Percentiles rank a stretch among this genome's conserved stretches.
Evolutionary conservation across 192 early-diverging fungal species (phyloP).

Genomic region (Coemansia sp.): DNA sequence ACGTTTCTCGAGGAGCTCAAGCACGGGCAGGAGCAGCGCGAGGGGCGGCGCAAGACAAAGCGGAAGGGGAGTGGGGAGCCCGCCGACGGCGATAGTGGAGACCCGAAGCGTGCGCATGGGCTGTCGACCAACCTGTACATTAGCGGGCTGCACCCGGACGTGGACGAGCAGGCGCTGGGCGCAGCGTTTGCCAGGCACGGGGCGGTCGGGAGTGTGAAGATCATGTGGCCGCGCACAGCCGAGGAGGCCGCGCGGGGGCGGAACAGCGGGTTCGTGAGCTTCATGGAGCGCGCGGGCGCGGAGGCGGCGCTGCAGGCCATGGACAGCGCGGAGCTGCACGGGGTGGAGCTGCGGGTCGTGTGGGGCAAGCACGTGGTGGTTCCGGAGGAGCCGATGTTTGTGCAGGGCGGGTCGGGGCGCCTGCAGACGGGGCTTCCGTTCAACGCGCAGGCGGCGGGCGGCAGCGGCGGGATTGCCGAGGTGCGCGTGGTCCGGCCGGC

Average conservation of each 20-base stretch:
- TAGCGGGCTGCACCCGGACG: constrained; percentile 71
- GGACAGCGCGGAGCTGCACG: constrained; percentile 50
- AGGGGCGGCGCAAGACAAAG: constrained; percentile 53
- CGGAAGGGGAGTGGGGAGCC: neutral
- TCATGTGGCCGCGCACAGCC: constrained; percentile 92
- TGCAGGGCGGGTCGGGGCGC: constrained; percentile 6
- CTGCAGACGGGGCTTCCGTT: constrained; percentile 27
- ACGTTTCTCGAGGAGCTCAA: constrained; percentile 84
- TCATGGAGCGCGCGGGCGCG: constrained; percentile 76
- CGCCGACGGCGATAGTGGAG: too few species aligned
- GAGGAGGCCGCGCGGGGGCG: constrained; percentile 76
- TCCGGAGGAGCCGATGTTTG: constrained; percentile 69
- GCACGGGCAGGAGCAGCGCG: constrained; percentile 69
- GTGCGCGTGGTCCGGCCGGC: constrained; percentile 64
- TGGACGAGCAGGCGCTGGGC: constrained; percentile 72
- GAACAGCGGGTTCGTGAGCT: constrained; percentile 89
- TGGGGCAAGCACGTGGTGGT: constrained; percentile 84
- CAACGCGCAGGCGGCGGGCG: constrained; percentile 11
- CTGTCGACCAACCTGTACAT: constrained; percentile 84
- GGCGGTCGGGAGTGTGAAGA: constrained; percentile 87
- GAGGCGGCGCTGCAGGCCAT: constrained; percentile 66
- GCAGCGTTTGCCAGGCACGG: constrained; percentile 77
- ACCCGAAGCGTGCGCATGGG: constrained; percentile 52
- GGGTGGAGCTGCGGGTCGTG: constrained; percentile 58
- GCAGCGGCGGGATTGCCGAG: too few species aligned